Evolutionary conservation across 768 basidiomycete species (phyloP).

Genomic region (Psilocybe azurescens): DNA sequence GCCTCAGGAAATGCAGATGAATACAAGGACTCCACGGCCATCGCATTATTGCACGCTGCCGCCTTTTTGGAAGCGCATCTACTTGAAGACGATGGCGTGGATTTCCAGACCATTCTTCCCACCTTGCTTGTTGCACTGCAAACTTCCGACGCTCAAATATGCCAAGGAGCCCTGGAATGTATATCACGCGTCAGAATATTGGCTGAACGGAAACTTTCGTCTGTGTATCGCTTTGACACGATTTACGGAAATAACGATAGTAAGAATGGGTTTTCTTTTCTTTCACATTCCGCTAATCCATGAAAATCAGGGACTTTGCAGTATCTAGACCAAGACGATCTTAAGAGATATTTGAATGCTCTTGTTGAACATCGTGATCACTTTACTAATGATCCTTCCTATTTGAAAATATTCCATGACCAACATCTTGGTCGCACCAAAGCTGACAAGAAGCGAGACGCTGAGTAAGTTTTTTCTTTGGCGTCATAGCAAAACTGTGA

Average conservation of each 20-base stretch:
- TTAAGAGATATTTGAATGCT: slow-evolving; percentile 59
- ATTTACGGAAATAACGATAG: slow-evolving; percentile 70
- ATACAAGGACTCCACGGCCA: slow-evolving; percentile 41
- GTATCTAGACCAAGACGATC: slow-evolving; percentile 71
- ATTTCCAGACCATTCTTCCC: slow-evolving; percentile 84
- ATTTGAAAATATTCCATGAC: slow-evolving; percentile 64
- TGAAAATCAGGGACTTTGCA: slow-evolving; percentile 52
- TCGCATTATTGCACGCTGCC: slow-evolving; percentile 74
- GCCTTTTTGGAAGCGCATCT: slow-evolving; percentile 84
- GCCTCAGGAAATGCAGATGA: slow-evolving; percentile 33
- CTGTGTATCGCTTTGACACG: slow-evolving; percentile 74
- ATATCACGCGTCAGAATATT: slow-evolving; percentile 51
- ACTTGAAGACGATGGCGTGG: slow-evolving; percentile 54
- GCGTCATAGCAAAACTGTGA: not conserved
- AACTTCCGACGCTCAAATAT: slow-evolving; percentile 43
- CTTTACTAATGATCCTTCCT: slow-evolving; percentile 60
- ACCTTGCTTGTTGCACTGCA: slow-evolving; percentile 68
- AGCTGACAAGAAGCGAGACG: slow-evolving; percentile 59
- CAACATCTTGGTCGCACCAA: slow-evolving; percentile 53
- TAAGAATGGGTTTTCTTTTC: slow-evolving; percentile 36
- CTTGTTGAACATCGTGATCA: slow-evolving; percentile 59
- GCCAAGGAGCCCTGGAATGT: slow-evolving; percentile 60
- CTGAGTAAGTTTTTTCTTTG: slow-evolving; percentile 45
- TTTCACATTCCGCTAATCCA: slow-evolving; percentile 8
- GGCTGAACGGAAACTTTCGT: slow-evolving; percentile 47